Base-by-base conservation (phyloP, 305 asterid genomes). In the Solanum aculeatissimum region DNA sequence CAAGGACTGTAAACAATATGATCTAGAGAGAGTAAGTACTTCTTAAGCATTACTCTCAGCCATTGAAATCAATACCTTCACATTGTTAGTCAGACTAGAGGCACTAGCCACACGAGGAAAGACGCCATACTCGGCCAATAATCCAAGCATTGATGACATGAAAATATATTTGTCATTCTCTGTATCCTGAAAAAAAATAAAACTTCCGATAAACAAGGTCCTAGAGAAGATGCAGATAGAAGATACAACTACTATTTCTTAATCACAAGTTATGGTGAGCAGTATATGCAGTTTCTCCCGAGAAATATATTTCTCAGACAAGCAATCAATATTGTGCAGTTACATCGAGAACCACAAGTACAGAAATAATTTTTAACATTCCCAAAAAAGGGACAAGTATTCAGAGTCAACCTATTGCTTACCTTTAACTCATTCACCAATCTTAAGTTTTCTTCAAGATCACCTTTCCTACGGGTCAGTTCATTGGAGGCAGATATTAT, bases 51-150 rank as follows among this genome's bases (percentile, higher is more conserved):
- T 58, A 80, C 32, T 27, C 21, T 49, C 53, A 7, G 63, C 27
- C 85, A 45, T 9, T 82, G 35, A 77, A 82, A 71, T 83, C 60
- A 91, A 60, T 86, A 97, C 99, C 98, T 92, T 94, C 86, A 95
- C 91, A 89, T 92, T 92, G 93, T 92, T 90, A 86, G 98, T 85
- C 86, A 97, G 91, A 85, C 97, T 91, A 90, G 93, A 92, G 80
- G 98, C 97, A 91, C 90, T 95, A 81, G 97, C 93, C 86, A 91
- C 98, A 86, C 92, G 99, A 85, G 99, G 98, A 92, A 92, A 92
- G 87, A 93, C 89, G 70, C 98, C 98, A 91, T 89, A 92, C 89
- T 97, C 99, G 78, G 92, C 91, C 95, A 97, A 90, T 90, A 97
- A 88, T 85, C 94, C 96, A 10, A 95, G 90, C 92, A 92, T 85